These are phyloP conservation scores for Lophium mytilinum DNA, from an alignment of 495 filamentous ascomycete species.

Conservation along the genomic window DNA sequence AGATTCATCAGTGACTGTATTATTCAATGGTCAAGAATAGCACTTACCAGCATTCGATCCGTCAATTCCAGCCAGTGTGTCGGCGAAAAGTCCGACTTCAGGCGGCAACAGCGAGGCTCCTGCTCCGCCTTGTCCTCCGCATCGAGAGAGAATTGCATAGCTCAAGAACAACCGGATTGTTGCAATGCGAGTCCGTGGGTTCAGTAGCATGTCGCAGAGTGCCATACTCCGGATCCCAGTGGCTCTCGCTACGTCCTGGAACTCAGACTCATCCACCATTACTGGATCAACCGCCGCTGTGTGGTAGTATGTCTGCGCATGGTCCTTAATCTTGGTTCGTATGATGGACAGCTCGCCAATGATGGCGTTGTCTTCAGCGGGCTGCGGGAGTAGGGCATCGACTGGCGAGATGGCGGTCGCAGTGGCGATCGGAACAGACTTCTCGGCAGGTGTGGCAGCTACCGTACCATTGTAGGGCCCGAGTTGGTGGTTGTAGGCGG, in stretches of 20 bases:
- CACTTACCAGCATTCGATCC: conserved; percentile 4
- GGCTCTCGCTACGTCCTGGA: background rate
- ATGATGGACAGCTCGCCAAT: conserved; percentile 26
- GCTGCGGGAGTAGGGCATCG: conserved; percentile 16
- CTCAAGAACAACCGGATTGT: conserved; percentile 23
- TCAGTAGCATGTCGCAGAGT: background rate
- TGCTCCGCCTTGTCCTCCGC: background rate
- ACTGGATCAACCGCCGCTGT: background rate
- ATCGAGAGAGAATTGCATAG: conserved; percentile 23
- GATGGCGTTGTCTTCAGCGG: conserved; percentile 27
- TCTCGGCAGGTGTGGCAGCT: background rate
- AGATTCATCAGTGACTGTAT: too few relatives aligned
- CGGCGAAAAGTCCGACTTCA: background rate
- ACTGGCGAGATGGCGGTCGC: background rate
- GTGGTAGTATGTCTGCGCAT: conserved; percentile 30
- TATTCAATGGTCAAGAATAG: too few relatives aligned
- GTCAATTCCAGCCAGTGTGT: background rate
- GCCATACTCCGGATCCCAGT: background rate
- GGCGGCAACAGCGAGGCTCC: conserved; percentile 1
- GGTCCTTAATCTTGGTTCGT: conserved; percentile 31
- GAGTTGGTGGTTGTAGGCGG: background rate
- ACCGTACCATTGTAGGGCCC: background rate
- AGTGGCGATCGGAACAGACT: background rate
- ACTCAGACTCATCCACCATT: background rate
- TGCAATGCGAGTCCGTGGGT: background rate